Evolutionary conservation across 352 stramenopile species (phyloP).

Genomic region (Elongisporangium undulatum): DNA sequence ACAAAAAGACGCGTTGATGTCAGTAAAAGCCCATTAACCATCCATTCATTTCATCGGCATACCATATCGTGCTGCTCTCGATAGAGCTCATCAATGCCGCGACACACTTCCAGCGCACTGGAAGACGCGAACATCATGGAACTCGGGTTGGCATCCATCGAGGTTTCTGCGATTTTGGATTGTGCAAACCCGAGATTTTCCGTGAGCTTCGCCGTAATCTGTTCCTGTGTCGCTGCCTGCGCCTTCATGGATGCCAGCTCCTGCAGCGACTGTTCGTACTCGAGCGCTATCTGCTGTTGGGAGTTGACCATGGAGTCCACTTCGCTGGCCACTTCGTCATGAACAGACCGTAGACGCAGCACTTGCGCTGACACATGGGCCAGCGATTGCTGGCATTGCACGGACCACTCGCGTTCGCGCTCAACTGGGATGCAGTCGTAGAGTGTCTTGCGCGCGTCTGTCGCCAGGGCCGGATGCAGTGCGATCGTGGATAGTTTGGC

Average conservation of each 20-base stretch:
- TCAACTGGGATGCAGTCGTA: conserved; percentile 81
- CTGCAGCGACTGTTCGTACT: conserved; percentile 36
- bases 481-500: conserved; percentile 44
- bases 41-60: no score
- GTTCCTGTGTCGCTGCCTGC: conserved; percentile 33
- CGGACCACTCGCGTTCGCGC: conserved; percentile 72
- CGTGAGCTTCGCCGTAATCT: conserved; percentile 62
- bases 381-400: conserved; percentile 77
- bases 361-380: conserved; percentile 59
- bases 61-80: conserved; percentile 76
- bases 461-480: conserved; percentile 62
- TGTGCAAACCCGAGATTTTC: conserved; percentile 63
- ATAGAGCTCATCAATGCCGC: conserved; percentile 74
- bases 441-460: conserved; percentile 55
- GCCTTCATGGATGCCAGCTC: conserved; percentile 51
- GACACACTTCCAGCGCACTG: conserved; percentile 75
- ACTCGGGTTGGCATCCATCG: conserved; percentile 38
- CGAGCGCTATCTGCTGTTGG: conserved; percentile 33
- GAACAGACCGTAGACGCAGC: conserved; percentile 49
- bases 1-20: conserved; percentile 6
- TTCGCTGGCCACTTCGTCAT: conserved; percentile 67
- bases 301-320: conserved; percentile 42
- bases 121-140: conserved; percentile 80
- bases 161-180: conserved; percentile 63
- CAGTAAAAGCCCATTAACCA: no score